Conservation (phyloP, 192 early-diverging fungal genomes). For the Phlyctochytrium bullatum region DNA sequence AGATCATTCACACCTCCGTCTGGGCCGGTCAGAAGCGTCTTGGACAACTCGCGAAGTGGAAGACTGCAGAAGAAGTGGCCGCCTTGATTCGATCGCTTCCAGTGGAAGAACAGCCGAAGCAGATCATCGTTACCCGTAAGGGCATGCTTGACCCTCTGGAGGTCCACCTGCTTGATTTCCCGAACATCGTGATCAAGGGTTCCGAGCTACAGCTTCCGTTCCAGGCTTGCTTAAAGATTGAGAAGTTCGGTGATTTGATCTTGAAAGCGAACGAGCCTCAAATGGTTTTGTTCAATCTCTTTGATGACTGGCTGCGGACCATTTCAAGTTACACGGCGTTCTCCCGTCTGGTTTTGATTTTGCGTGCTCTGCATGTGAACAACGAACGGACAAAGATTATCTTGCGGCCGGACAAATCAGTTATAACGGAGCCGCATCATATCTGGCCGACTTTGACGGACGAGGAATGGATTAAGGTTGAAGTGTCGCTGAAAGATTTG, state of each 20-base stretch:
- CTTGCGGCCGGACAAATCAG: slow-evolving; percentile 88
- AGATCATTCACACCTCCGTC: slow-evolving; percentile 99
- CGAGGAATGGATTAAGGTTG: slow-evolving; percentile 97
- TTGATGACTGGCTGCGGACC: slow-evolving; percentile 95
- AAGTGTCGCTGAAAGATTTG: slow-evolving; percentile 92
- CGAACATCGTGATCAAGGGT: slow-evolving; percentile 98
- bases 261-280: slow-evolving; percentile 97
- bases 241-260: slow-evolving; percentile 98
- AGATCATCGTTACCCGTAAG: slow-evolving; percentile 98
- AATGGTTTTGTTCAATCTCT: slow-evolving; percentile 78
- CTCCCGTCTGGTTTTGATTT: slow-evolving; percentile 92
- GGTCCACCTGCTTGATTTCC: slow-evolving; percentile 94
- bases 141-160: slow-evolving; percentile 99
- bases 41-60: slow-evolving; percentile 99
- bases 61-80: slow-evolving; percentile 99
- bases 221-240: slow-evolving; percentile 95
- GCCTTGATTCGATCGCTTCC: slow-evolving; percentile 97
- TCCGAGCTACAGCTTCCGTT: slow-evolving; percentile 97
- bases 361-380: slow-evolving; percentile 97
- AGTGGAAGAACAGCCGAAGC: slow-evolving; percentile 99
- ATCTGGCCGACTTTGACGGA: slow-evolving; percentile 97
- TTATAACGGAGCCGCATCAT: slow-evolving; percentile 92
- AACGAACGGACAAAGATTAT: slow-evolving; percentile 97
- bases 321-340: slow-evolving; percentile 98
- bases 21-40: slow-evolving; percentile 99